These are phyloP conservation scores for Geotrichum armillariae DNA, from an alignment of 1,139 yeast genomes.

Conservation along the genomic window DNA sequence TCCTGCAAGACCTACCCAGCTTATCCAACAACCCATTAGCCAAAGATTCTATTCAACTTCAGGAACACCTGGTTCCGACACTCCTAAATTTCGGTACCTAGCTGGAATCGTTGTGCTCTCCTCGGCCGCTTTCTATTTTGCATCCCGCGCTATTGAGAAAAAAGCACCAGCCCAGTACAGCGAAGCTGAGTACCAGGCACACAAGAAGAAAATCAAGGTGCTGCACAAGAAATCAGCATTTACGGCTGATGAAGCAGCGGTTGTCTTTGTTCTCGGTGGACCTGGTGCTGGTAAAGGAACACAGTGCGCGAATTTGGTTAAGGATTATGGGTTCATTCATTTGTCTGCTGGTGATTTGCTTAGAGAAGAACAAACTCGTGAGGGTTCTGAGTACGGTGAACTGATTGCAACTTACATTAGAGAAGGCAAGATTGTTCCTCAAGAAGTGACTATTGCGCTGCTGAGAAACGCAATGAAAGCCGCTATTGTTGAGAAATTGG, in stretches of 20 bases:
- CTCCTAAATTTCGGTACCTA: conserved; percentile 38
- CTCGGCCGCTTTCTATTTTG: conserved; percentile 54
- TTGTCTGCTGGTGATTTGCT: conserved; percentile 93
- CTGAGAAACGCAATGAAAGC: conserved; percentile 76
- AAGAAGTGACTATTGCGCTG: conserved; percentile 86
- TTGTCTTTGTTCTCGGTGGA: conserved; percentile 76
- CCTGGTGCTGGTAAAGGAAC: conserved; percentile 98
- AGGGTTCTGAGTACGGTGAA: conserved; percentile 81
- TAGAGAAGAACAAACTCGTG: conserved; percentile 85
- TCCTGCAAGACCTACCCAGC: no score
- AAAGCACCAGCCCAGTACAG: conserved; percentile 51
- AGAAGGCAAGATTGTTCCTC: conserved; percentile 93
- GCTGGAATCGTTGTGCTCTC: conserved; percentile 35
- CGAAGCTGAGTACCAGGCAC: conserved; percentile 62
- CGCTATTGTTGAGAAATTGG: conserved; percentile 32
- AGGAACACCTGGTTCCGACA: conserved; percentile 29
- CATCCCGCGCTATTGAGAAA: conserved; percentile 51
- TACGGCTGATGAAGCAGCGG: conserved; percentile 63
- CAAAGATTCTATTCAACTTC: no score
- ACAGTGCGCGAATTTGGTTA: conserved; percentile 83
- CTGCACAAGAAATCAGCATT: conserved; percentile 46
- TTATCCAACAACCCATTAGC: no score
- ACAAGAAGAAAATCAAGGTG: conserved; percentile 28
- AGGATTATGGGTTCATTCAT: conserved; percentile 80
- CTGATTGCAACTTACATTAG: conserved; percentile 79